Percentiles rank a stretch among this genome's conserved stretches.
Conservation (phyloP, 108 stramenopile species). For the Epithemia pelagica region DNA sequence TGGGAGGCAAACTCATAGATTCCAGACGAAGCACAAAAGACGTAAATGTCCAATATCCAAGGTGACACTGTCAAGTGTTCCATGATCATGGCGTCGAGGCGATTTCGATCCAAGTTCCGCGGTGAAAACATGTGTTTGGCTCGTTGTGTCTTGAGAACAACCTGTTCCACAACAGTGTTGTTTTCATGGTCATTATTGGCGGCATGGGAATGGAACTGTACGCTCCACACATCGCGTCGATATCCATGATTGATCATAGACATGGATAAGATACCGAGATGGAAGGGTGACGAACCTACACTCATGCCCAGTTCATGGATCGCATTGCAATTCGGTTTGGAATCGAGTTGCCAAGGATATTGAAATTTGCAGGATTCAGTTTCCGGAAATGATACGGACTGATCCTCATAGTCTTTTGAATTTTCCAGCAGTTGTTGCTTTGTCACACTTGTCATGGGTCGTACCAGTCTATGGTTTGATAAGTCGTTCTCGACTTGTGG, state of each 20-base stretch:
- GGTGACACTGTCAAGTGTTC: slow-evolving; percentile 56
- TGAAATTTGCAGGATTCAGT: slow-evolving; percentile 41
- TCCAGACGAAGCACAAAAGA: slow-evolving; percentile 59
- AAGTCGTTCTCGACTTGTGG: no score
- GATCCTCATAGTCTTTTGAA: no score
- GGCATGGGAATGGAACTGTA: slow-evolving; percentile 13
- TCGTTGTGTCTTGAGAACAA: slow-evolving; percentile 50
- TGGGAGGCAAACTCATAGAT: slow-evolving; percentile 50
- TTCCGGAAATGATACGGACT: no score
- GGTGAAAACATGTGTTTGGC: slow-evolving; percentile 32
- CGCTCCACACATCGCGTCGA: slow-evolving; percentile 61
- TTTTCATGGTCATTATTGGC: no score
- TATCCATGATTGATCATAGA: slow-evolving; percentile 51
- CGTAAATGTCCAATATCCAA: slow-evolving; percentile 65
- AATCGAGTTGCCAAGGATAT: slow-evolving; percentile 52
- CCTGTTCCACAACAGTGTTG: no score
- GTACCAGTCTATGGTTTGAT: no score
- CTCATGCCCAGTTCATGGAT: slow-evolving; percentile 59
- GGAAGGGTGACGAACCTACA: no score
- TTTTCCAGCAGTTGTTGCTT: no score
- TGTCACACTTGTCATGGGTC: no score
- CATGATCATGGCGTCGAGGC: slow-evolving; percentile 69
- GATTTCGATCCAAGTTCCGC: slow-evolving; percentile 55
- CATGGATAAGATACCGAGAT: no score
- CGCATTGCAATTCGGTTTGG: slow-evolving; percentile 60